Percentiles rank a stretch among this genome's conserved stretches.
Conservation (phyloP, 1,139 yeast species). For the Scheffersomyces illinoinensis region DNA sequence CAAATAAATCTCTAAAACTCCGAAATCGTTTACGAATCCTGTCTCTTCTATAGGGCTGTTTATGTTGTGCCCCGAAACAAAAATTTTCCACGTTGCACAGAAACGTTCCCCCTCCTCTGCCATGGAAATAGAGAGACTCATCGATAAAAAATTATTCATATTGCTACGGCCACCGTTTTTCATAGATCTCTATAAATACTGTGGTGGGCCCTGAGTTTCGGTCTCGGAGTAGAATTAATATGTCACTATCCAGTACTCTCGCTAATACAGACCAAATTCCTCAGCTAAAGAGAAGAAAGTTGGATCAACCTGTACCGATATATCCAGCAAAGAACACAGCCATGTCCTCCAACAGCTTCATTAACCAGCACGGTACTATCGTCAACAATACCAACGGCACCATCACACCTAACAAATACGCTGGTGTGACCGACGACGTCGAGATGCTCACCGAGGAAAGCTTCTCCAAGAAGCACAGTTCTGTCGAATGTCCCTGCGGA, state of each 20-base stretch:
- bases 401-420: constrained; percentile 6
- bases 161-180: neutral
- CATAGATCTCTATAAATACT: neutral
- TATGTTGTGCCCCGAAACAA: neutral
- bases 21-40: neutral
- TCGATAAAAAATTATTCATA: neutral
- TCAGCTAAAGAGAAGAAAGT: constrained; percentile 8
- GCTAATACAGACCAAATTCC: neutral
- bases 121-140: neutral
- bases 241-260: neutral
- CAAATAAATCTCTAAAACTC: neutral
- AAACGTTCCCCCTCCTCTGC: neutral
- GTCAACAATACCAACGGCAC: constrained; percentile 9
- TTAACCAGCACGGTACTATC: constrained; percentile 8
- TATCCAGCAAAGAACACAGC: neutral
- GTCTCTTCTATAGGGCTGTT: neutral
- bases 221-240: neutral
- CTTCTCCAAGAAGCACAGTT: neutral
- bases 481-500: constrained; percentile 33
- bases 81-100: neutral
- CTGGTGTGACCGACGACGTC: constrained; percentile 2
- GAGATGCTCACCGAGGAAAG: constrained; percentile 2
- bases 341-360: neutral
- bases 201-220: neutral
- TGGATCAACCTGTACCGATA: constrained; percentile 10